A percentile compares a stretch with the other conserved stretches of the same genome.
These are phyloP conservation scores for Lentinula edodes DNA, from an alignment of 768 basidiomycete species.

Conservation along the genomic window DNA sequence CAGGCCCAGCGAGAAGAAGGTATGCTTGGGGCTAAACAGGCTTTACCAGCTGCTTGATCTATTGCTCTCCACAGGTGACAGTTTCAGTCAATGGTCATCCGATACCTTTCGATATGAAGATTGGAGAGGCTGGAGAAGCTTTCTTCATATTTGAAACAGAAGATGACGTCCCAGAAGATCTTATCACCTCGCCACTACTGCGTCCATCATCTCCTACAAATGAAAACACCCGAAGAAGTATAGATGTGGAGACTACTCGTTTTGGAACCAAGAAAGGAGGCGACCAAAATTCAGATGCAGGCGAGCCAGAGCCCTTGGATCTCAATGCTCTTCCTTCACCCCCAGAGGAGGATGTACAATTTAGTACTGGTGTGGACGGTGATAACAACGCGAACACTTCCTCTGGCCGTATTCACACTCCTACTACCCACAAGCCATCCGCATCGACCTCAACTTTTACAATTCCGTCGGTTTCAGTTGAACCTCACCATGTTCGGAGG, in stretches of 20 bases:
- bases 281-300: slow-evolving; percentile 13
- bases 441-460: not conserved
- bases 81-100: slow-evolving; percentile 80
- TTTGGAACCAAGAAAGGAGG: slow-evolving; percentile 36
- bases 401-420: not conserved
- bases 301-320: slow-evolving; percentile 83
- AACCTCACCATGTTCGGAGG: slow-evolving; percentile 22
- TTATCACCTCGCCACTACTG: slow-evolving; percentile 90
- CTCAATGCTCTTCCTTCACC: slow-evolving; percentile 49
- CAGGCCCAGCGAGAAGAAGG: slow-evolving; percentile 90
- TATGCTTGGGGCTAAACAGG: slow-evolving; percentile 19
- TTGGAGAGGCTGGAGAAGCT: slow-evolving; percentile 96
- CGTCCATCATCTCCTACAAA: slow-evolving; percentile 46
- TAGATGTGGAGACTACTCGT: slow-evolving; percentile 26
- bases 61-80: slow-evolving; percentile 55
- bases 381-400: not conserved
- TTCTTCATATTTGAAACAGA: slow-evolving; percentile 99
- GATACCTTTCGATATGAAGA: slow-evolving; percentile 96
- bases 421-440: not conserved
- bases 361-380: not conserved
- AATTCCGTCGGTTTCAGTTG: not conserved
- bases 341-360: slow-evolving; percentile 7
- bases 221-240: slow-evolving; percentile 18
- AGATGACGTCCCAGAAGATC: slow-evolving; percentile 86
- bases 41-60: not conserved